phyloP scores from a whole-genome alignment of 495 filamentous ascomycete species.

The Entonaema liquescens region DNA sequence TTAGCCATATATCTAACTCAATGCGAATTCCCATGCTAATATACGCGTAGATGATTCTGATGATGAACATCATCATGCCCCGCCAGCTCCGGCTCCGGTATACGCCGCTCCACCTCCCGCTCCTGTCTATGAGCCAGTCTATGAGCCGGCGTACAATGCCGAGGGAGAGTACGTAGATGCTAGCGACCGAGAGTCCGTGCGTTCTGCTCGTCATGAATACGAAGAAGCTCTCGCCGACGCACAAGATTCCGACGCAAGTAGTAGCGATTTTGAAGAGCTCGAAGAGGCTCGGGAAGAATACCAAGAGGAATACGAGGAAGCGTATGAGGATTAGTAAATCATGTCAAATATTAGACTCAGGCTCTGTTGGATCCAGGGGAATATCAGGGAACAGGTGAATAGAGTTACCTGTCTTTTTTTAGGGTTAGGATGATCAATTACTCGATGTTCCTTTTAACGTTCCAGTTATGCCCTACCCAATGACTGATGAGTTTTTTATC shows the following conservation, averaged over 20 bases:
- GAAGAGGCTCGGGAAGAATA: constrained; percentile 58
- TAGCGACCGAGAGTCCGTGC: constrained; percentile 52
- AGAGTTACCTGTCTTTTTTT: not conserved
- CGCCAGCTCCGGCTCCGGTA: constrained; percentile 34
- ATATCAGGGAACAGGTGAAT: not conserved
- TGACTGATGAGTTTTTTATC: not conserved
- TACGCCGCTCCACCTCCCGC: constrained; percentile 36
- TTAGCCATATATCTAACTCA: not conserved
- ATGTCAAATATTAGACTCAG: not conserved
- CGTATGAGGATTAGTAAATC: constrained; percentile 53
- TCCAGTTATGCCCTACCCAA: not conserved
- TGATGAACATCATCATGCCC: constrained; percentile 28
- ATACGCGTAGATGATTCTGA: constrained; percentile 40
- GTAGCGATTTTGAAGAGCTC: constrained; percentile 54
- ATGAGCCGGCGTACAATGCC: constrained; percentile 45
- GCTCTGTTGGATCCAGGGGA: not conserved
- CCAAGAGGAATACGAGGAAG: constrained; percentile 59
- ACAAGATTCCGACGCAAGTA: constrained; percentile 49
- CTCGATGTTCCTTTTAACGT: not conserved
- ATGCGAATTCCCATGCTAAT: constrained; percentile 24
- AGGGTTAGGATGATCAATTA: not conserved
- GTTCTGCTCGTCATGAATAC: constrained; percentile 50
- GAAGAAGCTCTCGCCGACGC: constrained; percentile 51
- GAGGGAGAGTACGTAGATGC: constrained; percentile 51
- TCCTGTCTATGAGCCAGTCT: constrained; percentile 22